Conservation (phyloP, 192 early-diverging fungal species). For the Coemansia sp. region DNA sequence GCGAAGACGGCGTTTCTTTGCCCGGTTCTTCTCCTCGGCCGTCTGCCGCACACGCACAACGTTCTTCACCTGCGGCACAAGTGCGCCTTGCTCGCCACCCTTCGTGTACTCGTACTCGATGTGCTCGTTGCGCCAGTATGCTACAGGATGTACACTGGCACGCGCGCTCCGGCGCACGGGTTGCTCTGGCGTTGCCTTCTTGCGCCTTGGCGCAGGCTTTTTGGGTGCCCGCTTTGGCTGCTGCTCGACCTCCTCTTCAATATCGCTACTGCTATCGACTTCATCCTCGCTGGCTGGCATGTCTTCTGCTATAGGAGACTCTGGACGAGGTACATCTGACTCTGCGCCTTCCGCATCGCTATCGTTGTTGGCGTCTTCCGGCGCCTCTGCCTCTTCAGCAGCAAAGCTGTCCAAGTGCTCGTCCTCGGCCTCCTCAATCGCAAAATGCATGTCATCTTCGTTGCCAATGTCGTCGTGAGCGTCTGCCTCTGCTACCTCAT, state of each 20-base stretch:
- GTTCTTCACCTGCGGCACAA: conserved; percentile 34
- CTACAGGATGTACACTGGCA: conserved; percentile 28
- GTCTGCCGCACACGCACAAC: conserved; percentile 45
- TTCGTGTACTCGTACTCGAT: conserved; percentile 38
- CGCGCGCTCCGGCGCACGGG: conserved; percentile 34
- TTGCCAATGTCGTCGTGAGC: not conserved
- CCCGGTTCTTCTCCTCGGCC: conserved; percentile 30
- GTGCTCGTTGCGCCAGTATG: conserved; percentile 49
- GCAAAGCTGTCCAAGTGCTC: not conserved
- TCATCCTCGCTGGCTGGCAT: conserved; percentile 1
- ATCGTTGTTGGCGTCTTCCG: not conserved
- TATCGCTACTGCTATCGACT: no score
- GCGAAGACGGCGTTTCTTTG: conserved; percentile 22
- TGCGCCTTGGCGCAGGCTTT: no score
- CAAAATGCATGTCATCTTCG: conserved; percentile 4
- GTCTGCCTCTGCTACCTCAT: not conserved
- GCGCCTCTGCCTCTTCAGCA: conserved; percentile 2
- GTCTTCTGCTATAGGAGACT: not conserved
- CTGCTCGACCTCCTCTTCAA: not conserved
- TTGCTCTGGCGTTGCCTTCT: not conserved
- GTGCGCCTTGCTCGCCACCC: not conserved
- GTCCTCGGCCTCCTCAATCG: not conserved
- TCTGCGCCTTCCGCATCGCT: not conserved
- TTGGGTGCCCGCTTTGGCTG: not conserved
- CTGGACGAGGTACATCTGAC: not conserved